Conservation (phyloP, 306 rosid species). For the Canavalia ensiformis region DNA sequence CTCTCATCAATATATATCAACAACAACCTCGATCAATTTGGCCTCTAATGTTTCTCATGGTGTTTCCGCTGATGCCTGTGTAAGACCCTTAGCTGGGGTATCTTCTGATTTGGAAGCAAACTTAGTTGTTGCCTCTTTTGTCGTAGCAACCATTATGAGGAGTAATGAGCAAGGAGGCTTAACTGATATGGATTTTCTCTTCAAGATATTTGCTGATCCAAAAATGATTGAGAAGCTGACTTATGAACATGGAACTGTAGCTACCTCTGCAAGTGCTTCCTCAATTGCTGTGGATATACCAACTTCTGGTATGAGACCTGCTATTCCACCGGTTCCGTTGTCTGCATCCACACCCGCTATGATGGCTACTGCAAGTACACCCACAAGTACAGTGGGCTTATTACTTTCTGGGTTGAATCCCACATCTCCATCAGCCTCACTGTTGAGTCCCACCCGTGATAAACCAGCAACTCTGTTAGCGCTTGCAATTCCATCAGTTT, state of each 20-base stretch:
- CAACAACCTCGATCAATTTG: constrained; percentile 10
- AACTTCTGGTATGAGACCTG: too few relatives aligned
- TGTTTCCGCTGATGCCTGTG: constrained; percentile 10
- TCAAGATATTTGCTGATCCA: constrained; percentile 71
- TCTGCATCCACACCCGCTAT: too few relatives aligned
- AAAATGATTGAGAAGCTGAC: too few relatives aligned
- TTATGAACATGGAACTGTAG: too few relatives aligned
- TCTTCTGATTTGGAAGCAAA: constrained; percentile 53
- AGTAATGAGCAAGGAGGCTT: constrained; percentile 60
- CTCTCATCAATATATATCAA: constrained; percentile 36
- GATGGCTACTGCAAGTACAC: too few relatives aligned
- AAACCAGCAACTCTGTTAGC: constrained; percentile 23
- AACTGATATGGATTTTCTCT: constrained; percentile 72
- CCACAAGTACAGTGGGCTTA: too few relatives aligned
- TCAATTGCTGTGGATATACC: too few relatives aligned
- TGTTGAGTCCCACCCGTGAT: constrained; percentile 11
- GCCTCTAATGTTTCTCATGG: constrained; percentile 13
- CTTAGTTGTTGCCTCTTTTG: constrained; percentile 56
- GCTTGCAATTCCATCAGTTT: constrained; percentile 24
- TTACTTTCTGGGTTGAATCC: too few relatives aligned
- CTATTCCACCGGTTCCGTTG: too few relatives aligned
- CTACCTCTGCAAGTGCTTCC: too few relatives aligned
- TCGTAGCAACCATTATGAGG: constrained; percentile 59
- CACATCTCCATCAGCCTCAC: constrained; percentile 13
- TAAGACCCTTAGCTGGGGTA: constrained; percentile 40